These are phyloP conservation scores for Amauroascus niger DNA, from an alignment of 2,329 filamentous ascomycete species.

Conservation along the genomic window DNA sequence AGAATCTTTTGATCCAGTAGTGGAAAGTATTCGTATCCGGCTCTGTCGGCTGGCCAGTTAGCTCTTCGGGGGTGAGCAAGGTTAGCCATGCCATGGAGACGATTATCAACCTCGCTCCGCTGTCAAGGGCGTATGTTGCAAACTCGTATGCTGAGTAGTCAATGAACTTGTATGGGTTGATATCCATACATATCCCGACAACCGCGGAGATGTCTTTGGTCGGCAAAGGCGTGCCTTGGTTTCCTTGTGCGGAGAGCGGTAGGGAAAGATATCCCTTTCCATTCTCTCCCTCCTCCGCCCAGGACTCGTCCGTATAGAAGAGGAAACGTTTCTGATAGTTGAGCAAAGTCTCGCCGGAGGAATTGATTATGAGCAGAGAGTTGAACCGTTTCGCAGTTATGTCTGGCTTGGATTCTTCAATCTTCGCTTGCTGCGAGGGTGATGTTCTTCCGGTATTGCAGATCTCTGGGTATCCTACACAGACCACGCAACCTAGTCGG, in stretches of 20 bases:
- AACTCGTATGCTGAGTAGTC: slow-evolving; percentile 53
- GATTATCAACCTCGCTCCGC: slow-evolving; percentile 44
- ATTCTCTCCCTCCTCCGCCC: slow-evolving; percentile 46
- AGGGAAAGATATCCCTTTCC: slow-evolving; percentile 25
- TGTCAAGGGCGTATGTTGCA: slow-evolving; percentile 44
- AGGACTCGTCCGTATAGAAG: slow-evolving; percentile 58
- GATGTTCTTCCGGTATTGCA: slow-evolving; percentile 19
- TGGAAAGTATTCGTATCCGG: slow-evolving; percentile 52
- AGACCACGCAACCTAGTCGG: slow-evolving; percentile 50
- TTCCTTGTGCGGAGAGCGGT: slow-evolving; percentile 9
- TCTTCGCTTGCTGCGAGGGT: slow-evolving; percentile 16
- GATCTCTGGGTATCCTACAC: slow-evolving; percentile 53
- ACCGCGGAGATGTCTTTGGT: slow-evolving; percentile 30
- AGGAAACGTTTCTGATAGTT: slow-evolving; percentile 58
- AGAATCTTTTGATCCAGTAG: slow-evolving; percentile 54
- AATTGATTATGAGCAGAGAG: slow-evolving; percentile 49
- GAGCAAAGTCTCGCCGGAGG: slow-evolving; percentile 44
- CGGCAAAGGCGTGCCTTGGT: slow-evolving; percentile 1
- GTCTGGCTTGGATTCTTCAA: not conserved
- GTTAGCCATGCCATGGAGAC: slow-evolving; percentile 58
- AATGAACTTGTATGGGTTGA: slow-evolving; percentile 55
- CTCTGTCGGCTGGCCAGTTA: slow-evolving; percentile 34
- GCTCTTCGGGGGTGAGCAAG: slow-evolving; percentile 40
- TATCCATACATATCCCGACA: slow-evolving; percentile 45
- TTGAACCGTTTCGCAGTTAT: slow-evolving; percentile 42